Conservation (phyloP, 192 early-diverging fungal species). For the Spizellomyces sp. region DNA sequence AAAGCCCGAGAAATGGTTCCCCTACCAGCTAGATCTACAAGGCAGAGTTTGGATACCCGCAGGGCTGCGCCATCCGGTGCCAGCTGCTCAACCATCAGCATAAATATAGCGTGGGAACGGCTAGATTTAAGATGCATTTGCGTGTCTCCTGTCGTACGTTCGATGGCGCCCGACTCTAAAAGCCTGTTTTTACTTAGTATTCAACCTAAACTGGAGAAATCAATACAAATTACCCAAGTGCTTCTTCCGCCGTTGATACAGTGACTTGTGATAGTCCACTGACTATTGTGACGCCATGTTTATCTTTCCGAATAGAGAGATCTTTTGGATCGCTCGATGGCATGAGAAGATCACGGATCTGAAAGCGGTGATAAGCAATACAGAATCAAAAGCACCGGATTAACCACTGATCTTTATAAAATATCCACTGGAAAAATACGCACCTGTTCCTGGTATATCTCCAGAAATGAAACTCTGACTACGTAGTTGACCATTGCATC, state of each 20-base stretch:
- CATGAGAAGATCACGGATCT: constrained; percentile 51
- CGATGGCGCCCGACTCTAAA: constrained; percentile 42
- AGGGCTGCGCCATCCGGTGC: constrained; percentile 7
- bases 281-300: constrained; percentile 43
- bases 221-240: constrained; percentile 25
- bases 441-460: constrained; percentile 63
- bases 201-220: too few species aligned
- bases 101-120: constrained; percentile 55
- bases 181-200: not conserved
- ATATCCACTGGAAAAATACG: not conserved
- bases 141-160: constrained; percentile 54
- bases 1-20: not conserved
- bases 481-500: constrained; percentile 26
- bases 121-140: constrained; percentile 49
- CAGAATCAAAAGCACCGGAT: too few species aligned
- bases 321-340: constrained; percentile 34
- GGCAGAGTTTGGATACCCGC: constrained; percentile 54
- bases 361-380: not conserved
- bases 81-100: constrained; percentile 43
- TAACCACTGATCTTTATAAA: not conserved
- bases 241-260: constrained; percentile 27
- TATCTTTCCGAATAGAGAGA: constrained; percentile 50
- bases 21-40: constrained; percentile 87
- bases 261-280: constrained; percentile 43
- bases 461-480: constrained; percentile 50